Conservation (phyloP, 2,329 filamentous ascomycete genomes). For the Pseudonectria foliicola region DNA sequence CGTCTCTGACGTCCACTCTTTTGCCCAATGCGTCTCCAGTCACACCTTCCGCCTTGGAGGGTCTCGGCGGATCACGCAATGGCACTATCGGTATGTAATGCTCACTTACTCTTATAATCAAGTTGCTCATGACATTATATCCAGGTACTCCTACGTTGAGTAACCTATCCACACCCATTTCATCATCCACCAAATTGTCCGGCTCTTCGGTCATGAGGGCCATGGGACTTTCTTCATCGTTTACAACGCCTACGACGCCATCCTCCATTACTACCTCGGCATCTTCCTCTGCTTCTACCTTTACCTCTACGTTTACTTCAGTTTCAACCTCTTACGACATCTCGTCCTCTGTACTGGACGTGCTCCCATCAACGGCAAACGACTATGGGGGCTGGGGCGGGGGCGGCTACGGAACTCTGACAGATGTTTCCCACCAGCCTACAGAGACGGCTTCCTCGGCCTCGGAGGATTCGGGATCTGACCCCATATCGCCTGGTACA, state of each 20-base stretch:
- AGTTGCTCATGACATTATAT: conserved; percentile 6
- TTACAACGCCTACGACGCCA: not conserved
- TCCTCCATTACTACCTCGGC: not conserved
- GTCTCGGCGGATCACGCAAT: conserved; percentile 12
- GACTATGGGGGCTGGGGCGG: conserved; percentile 2
- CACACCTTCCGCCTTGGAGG: conserved; percentile 8
- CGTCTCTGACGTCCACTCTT: conserved; percentile 9
- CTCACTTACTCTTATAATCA: too few relatives aligned
- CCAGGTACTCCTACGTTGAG: conserved; percentile 4
- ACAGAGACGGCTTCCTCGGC: conserved; percentile 14
- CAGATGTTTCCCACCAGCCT: conserved; percentile 13
- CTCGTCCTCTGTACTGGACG: conserved; percentile 18
- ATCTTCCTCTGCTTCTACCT: not conserved
- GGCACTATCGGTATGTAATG: conserved; percentile 13
- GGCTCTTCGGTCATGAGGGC: not conserved
- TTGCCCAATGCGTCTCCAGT: conserved; percentile 6
- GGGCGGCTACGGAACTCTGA: conserved; percentile 10
- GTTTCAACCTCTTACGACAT: not conserved
- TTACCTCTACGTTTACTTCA: not conserved
- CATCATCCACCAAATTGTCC: conserved; percentile 9
- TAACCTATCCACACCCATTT: conserved; percentile 10
- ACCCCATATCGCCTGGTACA: conserved; percentile 24
- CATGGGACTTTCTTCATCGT: conserved; percentile 1
- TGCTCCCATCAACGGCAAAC: conserved; percentile 20
- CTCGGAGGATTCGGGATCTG: conserved; percentile 13